These are phyloP conservation scores for Dactylorhiza incarnata DNA, from an alignment of 106 monocot genomes.

Conservation along the genomic window DNA sequence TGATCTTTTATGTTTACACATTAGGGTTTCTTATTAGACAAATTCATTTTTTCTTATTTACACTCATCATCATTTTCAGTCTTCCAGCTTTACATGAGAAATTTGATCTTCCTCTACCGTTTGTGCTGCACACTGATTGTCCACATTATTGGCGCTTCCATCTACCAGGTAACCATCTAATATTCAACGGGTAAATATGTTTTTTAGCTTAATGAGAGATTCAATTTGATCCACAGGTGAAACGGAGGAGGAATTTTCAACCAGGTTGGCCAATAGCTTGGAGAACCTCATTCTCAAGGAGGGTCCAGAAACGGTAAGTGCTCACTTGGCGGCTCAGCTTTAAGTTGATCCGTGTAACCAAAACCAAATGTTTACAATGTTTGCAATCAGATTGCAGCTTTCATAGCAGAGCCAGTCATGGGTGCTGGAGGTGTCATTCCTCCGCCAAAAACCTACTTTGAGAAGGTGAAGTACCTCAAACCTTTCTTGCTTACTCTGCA, in stretches of 20 bases:
- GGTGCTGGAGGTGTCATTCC: slow-evolving; percentile 97
- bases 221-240: slow-evolving; percentile 47
- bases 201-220: not conserved
- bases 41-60: slow-evolving; percentile 1
- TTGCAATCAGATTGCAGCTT: slow-evolving; percentile 82
- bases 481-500: not conserved
- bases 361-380: not conserved
- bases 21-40: not conserved
- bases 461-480: slow-evolving; percentile 46
- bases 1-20: not conserved
- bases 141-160: slow-evolving; percentile 98
- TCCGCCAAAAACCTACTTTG: slow-evolving; percentile 95
- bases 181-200: not conserved
- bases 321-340: not conserved
- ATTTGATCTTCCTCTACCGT: slow-evolving; percentile 92
- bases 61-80: slow-evolving; percentile 8
- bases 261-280: slow-evolving; percentile 85
- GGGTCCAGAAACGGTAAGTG: slow-evolving; percentile 85
- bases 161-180: slow-evolving; percentile 55
- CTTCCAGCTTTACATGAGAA: slow-evolving; percentile 93
- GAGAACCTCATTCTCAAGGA: slow-evolving; percentile 96
- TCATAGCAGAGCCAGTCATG: slow-evolving; percentile 98
- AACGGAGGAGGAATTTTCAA: slow-evolving; percentile 93
- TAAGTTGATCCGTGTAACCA: not conserved
- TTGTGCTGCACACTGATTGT: slow-evolving; percentile 96